Percentiles rank a stretch among this genome's conserved stretches.
phyloP scores from a whole-genome alignment of 305 asterid species.

The Coffea humblotiana region DNA sequence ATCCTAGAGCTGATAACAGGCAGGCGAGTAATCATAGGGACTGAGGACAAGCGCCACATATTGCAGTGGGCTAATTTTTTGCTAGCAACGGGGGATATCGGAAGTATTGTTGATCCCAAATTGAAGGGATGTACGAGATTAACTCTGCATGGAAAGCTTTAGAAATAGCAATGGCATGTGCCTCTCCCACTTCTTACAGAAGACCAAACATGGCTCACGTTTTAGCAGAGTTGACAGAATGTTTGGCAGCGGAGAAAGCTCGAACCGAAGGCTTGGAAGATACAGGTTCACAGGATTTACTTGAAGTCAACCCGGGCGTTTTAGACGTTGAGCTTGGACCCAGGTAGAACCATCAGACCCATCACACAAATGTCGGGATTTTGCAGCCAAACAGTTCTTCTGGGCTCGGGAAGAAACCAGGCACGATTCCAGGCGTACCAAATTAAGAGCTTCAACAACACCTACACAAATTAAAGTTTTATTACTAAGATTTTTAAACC shows the following conservation, averaged over 20 bases:
- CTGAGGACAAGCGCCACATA: constrained; percentile 21
- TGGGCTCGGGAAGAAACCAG: background rate
- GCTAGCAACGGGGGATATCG: constrained; percentile 26
- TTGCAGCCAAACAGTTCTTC: background rate
- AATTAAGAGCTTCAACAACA: background rate
- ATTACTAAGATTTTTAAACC: too few relatives aligned
- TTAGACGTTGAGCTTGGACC: constrained; percentile 9
- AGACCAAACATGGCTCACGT: constrained; percentile 42
- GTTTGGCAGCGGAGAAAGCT: constrained; percentile 7
- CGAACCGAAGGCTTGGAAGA: background rate
- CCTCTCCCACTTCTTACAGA: constrained; percentile 18
- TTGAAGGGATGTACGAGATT: constrained; percentile 9
- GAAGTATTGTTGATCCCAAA: constrained; percentile 25
- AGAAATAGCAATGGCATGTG: constrained; percentile 32
- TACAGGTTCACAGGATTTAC: background rate
- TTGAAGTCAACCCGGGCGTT: background rate
- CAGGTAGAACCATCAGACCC: background rate
- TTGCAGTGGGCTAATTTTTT: constrained; percentile 19
- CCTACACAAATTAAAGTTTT: background rate
- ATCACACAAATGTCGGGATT: background rate
- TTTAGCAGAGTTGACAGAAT: constrained; percentile 16
- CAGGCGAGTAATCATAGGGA: constrained; percentile 6
- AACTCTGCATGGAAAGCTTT: constrained; percentile 25
- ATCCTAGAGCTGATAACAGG: constrained; percentile 29
- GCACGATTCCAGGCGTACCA: background rate